Base-by-base conservation (phyloP, 2,329 filamentous ascomycete species). In the Remersonia thermophila region DNA sequence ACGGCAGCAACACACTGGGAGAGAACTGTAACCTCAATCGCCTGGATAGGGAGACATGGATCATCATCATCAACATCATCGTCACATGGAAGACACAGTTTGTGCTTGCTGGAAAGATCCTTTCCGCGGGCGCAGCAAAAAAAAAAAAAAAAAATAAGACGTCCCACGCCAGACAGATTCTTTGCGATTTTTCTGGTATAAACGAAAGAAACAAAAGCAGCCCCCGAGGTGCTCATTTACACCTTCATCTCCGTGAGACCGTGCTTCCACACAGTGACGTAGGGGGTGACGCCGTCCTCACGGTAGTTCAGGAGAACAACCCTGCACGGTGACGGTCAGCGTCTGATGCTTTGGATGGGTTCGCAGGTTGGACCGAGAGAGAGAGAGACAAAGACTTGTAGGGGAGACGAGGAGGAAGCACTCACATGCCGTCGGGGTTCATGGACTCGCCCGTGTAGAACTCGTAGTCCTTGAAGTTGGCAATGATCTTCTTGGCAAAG, bases 251-350 rank as follows among this genome's bases (percentile, higher is more conserved):
- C 80, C 52, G 67, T 69, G 47, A 96, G 65, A 57, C 89, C 91
- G 67, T 95, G 82, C 77, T 96, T 95, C 89, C 87, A 96, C 68
- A 93, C 67, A 50, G 77, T 82, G 54, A 93, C 71, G 59, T 73
- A 98, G 42, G 91, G 91, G 38, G 89, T 96, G 51, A 80, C 62
- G 61, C 91, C 91, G 54, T 96, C 91, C 62, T 94, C 87, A 54
- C 91, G 89, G 77, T 94, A 98, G 75, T 95, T 93, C 59, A 95
- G 81, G 50, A 95, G 83, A 48, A 87, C 71, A 53, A 94, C 71
- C 77, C 83, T 87, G 46, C 8, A 18, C 13, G 34, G 27, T 3
- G 6, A 37, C 20, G 20, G 20, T 6, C 5, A 23, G 20, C 20
- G 36, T 46, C 13, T 43, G 25, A 7, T 27, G 20, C 8, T 13